These are phyloP conservation scores for Termitomyces sp. DNA, from an alignment of 1,284 basidiomycete genomes.

Conservation along the genomic window DNA sequence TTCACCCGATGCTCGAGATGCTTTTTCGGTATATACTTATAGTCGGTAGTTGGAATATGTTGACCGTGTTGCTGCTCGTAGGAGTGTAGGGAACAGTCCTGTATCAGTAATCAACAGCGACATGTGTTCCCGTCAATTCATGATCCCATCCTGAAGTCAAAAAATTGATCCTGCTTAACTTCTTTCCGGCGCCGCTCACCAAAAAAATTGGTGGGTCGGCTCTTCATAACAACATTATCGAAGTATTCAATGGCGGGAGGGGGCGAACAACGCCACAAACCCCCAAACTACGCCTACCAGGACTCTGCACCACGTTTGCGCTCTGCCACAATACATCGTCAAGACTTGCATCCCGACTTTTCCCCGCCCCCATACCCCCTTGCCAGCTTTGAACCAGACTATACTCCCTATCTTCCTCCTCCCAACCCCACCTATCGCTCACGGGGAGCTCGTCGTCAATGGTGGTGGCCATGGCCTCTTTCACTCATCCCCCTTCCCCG, in stretches of 20 bases:
- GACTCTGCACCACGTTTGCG: conserved; percentile 15
- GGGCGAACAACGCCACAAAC: conserved; percentile 16
- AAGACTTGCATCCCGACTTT: conserved; percentile 11
- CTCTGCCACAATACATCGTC: conserved; percentile 13
- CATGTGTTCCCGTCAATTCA: neutral
- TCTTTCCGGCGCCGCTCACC: neutral
- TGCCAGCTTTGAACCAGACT: conserved; percentile 8
- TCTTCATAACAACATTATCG: neutral
- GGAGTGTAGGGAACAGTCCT: neutral
- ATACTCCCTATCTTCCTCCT: conserved; percentile 19
- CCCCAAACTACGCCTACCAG: conserved; percentile 16
- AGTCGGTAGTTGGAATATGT: conserved; percentile 8
- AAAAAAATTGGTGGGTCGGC: neutral
- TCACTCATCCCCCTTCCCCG: conserved; percentile 17
- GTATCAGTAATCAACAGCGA: neutral
- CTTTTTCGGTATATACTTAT: conserved; percentile 1
- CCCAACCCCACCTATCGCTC: conserved; percentile 20
- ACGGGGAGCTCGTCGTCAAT: conserved; percentile 6
- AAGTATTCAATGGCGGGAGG: conserved; percentile 12
- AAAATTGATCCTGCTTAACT: neutral
- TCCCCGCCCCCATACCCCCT: conserved; percentile 9
- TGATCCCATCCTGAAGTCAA: neutral
- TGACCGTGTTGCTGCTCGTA: conserved; percentile 4
- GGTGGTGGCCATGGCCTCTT: conserved; percentile 13
- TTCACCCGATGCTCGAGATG: conserved; percentile 8